Evolutionary conservation across 2,329 filamentous ascomycete species (phyloP).

Genomic region (Penicillium sp.): DNA sequence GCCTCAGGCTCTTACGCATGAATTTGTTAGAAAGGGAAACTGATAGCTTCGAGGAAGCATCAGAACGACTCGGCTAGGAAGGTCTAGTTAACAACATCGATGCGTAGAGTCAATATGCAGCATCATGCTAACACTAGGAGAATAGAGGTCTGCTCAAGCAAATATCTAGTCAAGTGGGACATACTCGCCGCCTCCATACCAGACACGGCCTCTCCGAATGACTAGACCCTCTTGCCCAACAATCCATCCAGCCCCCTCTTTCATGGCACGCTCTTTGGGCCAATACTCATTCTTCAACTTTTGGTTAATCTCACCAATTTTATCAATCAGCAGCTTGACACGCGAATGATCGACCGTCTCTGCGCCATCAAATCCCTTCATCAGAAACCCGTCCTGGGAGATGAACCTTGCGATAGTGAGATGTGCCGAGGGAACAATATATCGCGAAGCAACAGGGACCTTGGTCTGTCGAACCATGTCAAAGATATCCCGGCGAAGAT

Average conservation of each 20-base stretch:
- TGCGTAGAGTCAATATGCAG: neutral
- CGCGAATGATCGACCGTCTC: conserved; percentile 40
- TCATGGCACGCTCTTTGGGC: conserved; percentile 43
- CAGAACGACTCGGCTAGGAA: neutral
- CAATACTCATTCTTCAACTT: conserved; percentile 65
- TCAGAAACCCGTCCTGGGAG: conserved; percentile 50
- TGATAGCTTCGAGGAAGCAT: neutral
- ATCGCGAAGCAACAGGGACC: conserved; percentile 63
- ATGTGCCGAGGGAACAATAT: conserved; percentile 82
- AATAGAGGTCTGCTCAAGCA: too few relatives aligned
- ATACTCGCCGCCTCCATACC: conserved; percentile 79
- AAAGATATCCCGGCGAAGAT: conserved; percentile 71
- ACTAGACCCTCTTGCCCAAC: conserved; percentile 74
- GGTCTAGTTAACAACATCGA: neutral
- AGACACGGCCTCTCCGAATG: conserved; percentile 62
- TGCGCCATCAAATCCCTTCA: conserved; percentile 27
- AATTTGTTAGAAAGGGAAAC: neutral
- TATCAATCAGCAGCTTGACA: conserved; percentile 56
- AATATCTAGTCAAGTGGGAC: conserved; percentile 33
- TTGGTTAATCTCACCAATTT: conserved; percentile 64
- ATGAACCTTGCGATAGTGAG: conserved; percentile 77
- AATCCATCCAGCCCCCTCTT: conserved; percentile 62
- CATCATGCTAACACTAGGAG: too few relatives aligned
- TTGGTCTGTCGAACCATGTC: conserved; percentile 52
- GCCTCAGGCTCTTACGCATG: neutral